Percentiles rank a stretch among this genome's conserved stretches.
Conservation (phyloP, 768 basidiomycete genomes). For the Pisolithus marmoratus region DNA sequence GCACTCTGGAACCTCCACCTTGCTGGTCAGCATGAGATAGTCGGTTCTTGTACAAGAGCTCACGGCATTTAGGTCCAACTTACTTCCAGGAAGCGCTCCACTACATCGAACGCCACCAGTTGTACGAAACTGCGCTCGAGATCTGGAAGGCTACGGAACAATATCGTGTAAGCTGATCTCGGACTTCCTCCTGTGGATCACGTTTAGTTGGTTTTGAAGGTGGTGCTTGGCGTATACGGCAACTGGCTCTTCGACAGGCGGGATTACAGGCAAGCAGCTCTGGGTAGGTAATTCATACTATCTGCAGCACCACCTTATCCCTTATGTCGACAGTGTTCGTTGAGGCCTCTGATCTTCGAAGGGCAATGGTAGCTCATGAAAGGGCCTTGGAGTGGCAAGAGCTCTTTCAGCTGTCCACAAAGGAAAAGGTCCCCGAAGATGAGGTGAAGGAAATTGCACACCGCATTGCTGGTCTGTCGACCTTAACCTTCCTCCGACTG, state of each 20-base stretch:
- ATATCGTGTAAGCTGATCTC: constrained; percentile 44
- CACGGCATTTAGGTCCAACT: constrained; percentile 44
- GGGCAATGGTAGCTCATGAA: constrained; percentile 87
- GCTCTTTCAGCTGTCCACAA: constrained; percentile 73
- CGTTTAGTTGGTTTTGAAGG: constrained; percentile 34
- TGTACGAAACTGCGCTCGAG: constrained; percentile 68
- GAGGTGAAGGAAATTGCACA: constrained; percentile 63
- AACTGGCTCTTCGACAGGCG: constrained; percentile 83
- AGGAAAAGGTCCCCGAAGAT: constrained; percentile 43
- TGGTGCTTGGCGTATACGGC: constrained; percentile 70
- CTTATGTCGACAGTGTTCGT: constrained; percentile 53
- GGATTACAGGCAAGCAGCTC: constrained; percentile 79
- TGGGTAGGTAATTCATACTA: constrained; percentile 43
- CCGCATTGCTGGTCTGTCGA: constrained; percentile 68
- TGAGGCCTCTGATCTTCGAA: constrained; percentile 54
- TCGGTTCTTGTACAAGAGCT: not conserved
- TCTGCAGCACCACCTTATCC: constrained; percentile 3
- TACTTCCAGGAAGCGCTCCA: constrained; percentile 74
- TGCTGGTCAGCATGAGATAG: constrained; percentile 47
- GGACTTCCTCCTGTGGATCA: not conserved
- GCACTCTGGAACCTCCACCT: constrained; percentile 71
- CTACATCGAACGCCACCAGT: constrained; percentile 73
- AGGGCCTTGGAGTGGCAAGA: constrained; percentile 88
- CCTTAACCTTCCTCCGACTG: not conserved
- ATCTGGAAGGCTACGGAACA: constrained; percentile 68